Conservation (phyloP, 2,329 filamentous ascomycete genomes). For the Botrytis deweyae region DNA sequence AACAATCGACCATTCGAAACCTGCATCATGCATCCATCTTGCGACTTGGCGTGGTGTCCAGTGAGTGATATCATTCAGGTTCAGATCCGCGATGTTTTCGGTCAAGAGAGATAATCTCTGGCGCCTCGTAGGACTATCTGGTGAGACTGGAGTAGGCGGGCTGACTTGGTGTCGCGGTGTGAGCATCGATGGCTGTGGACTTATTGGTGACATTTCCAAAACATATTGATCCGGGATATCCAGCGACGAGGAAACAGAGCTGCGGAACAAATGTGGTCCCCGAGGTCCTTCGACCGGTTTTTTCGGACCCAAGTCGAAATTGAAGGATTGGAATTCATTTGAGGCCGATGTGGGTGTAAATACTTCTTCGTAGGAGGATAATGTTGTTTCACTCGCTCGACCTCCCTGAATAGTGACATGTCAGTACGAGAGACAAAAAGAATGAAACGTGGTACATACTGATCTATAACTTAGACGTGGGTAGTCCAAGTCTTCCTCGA, state of each 20-base stretch:
- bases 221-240: conserved; percentile 51
- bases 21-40: conserved; percentile 81
- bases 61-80: conserved; percentile 57
- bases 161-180: conserved; percentile 34
- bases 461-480: conserved; percentile 68
- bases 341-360: conserved; percentile 69
- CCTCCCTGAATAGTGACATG: conserved; percentile 51
- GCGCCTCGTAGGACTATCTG: neutral
- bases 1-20: conserved; percentile 73
- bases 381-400: conserved; percentile 77
- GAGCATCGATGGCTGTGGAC: conserved; percentile 56
- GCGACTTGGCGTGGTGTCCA: conserved; percentile 79
- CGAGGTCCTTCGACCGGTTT: conserved; percentile 75
- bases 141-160: conserved; percentile 22
- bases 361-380: conserved; percentile 83
- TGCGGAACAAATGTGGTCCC: conserved; percentile 83
- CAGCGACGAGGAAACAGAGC: conserved; percentile 58
- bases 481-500: conserved; percentile 52
- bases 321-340: conserved; percentile 58
- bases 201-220: conserved; percentile 71
- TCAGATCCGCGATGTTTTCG: conserved; percentile 57
- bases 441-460: conserved; percentile 50
- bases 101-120: conserved; percentile 34
- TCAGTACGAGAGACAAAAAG: conserved; percentile 27
- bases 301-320: conserved; percentile 54